Evolutionary conservation across 192 early-diverging fungal genomes (phyloP), one percentile per base, ranked within the genome.

Genomic region (Phycomyces blakesleeanus): DNA sequence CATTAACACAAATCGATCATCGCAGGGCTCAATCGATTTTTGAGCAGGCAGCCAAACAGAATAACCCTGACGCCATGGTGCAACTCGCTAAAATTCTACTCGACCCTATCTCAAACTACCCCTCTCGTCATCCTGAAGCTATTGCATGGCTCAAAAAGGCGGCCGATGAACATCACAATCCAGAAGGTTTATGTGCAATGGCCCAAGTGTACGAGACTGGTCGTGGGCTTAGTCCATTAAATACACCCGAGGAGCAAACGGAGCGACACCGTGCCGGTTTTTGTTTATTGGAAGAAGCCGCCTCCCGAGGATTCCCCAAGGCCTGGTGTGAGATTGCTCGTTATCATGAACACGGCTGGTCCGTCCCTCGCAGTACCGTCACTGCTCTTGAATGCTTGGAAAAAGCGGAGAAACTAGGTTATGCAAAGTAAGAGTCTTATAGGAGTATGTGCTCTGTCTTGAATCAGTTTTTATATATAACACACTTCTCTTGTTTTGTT

Each of bases 281-380:
- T 40, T 18, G 67, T 16, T 52, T 67, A 20, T 78, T 75, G 49
- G n/a, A 66, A 24, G 59, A 76, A 41, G 68, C 79, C 7, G 71
- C 68, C 22, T 61, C 51, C 1, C 62, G 55, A 24, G 61, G 53
- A 14, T 71, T 77, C 39, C 22, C 53, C 4, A 15, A 63, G n/a
- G 69, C 79, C 2, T 51, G 59, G 59, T 42, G 66, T 40, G 65
- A 40, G 4, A 21, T 80, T 1, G 69, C 67, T 6, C 59, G 57
- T 15, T 69, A 59, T 24, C 74, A 76, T 50, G 68, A 81, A 60
- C 10, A 73, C 50, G 81, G 80, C 16, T 24, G 52, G 16, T 60
- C 44, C 26, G 80, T 76, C 18, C 38, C 29, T 8, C 29, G 64
- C n/a, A 55, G 79, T 44, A n/a, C 66, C 14, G 66, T 66, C 20